Conservation (phyloP, 805 yeast species). For the Barnettozyma sucrosica region DNA sequence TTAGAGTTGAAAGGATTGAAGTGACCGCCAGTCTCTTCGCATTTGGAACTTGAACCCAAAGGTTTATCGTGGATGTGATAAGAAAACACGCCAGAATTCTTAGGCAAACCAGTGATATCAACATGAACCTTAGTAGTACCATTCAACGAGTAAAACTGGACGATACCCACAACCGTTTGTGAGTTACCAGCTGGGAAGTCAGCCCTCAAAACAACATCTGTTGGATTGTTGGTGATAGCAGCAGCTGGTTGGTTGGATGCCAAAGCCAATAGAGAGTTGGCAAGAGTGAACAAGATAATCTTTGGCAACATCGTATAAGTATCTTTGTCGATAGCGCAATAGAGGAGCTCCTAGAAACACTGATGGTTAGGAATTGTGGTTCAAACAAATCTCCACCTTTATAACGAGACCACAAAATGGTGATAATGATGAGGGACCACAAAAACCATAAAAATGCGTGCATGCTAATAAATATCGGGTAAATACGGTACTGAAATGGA, state of each 20-base stretch:
- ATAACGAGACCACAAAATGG: not conserved
- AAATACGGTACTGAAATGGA: not conserved
- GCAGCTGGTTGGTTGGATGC: constrained; percentile 14
- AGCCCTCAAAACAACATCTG: constrained; percentile 26
- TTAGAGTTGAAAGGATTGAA: constrained; percentile 62
- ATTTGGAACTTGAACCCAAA: constrained; percentile 43
- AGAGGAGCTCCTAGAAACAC: not conserved
- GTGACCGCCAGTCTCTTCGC: constrained; percentile 51
- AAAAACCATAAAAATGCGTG: not conserved
- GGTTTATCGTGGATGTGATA: constrained; percentile 63
- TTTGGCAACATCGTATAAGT: constrained; percentile 12
- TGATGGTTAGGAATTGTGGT: not conserved
- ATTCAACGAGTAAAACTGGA: constrained; percentile 55
- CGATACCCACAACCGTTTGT: constrained; percentile 41
- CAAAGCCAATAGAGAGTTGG: constrained; percentile 8
- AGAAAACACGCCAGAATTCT: constrained; percentile 58
- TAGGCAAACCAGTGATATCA: constrained; percentile 65
- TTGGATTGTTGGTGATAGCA: constrained; percentile 18
- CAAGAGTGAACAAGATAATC: constrained; percentile 7
- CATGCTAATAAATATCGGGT: constrained; percentile 1
- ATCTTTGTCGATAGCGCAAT: not conserved
- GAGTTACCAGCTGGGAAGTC: constrained; percentile 27
- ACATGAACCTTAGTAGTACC: constrained; percentile 61
- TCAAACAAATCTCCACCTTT: not conserved
- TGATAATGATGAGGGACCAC: not conserved